These are phyloP conservation scores for Byssoonygena ceratinophila DNA, from an alignment of 2,329 filamentous ascomycete species.

Conservation along the genomic window DNA sequence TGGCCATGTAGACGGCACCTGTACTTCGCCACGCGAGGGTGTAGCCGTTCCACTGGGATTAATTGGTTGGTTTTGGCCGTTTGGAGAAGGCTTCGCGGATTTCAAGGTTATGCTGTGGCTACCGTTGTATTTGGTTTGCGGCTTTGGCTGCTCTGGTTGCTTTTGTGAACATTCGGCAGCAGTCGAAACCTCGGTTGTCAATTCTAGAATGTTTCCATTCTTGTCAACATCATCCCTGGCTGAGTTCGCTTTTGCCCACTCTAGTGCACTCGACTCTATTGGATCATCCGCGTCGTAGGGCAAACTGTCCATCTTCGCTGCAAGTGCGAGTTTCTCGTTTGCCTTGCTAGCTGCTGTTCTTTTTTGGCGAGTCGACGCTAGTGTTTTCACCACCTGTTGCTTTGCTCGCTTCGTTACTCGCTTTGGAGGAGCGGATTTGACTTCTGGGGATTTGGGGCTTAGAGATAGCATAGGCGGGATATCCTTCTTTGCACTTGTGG, in stretches of 20 bases:
- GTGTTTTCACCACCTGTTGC: conserved; percentile 13
- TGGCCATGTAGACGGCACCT: not conserved
- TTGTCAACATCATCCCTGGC: not conserved
- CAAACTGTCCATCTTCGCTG: conserved; percentile 12
- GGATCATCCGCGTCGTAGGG: conserved; percentile 15
- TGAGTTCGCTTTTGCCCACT: not conserved
- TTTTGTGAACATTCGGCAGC: too few relatives aligned
- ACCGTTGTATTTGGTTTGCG: not conserved
- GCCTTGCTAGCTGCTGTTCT: conserved; percentile 16
- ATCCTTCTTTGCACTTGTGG: conserved; percentile 7
- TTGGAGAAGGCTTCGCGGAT: not conserved
- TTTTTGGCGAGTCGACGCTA: conserved; percentile 14
- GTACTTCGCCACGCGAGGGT: not conserved
- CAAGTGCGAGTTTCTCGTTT: conserved; percentile 13
- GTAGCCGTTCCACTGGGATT: not conserved
- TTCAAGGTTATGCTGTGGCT: not conserved
- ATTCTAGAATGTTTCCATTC: not conserved
- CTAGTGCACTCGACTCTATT: conserved; percentile 16
- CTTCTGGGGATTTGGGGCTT: conserved; percentile 6
- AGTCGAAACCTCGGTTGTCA: not conserved
- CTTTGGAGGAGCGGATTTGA: conserved; percentile 6
- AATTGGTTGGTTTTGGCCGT: not conserved
- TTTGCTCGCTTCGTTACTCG: conserved; percentile 4
- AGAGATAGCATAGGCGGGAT: conserved; percentile 3
- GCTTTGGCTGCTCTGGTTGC: not conserved